phyloP scores from a whole-genome alignment of 352 stramenopile species.

The Phytophthora multivora region DNA sequence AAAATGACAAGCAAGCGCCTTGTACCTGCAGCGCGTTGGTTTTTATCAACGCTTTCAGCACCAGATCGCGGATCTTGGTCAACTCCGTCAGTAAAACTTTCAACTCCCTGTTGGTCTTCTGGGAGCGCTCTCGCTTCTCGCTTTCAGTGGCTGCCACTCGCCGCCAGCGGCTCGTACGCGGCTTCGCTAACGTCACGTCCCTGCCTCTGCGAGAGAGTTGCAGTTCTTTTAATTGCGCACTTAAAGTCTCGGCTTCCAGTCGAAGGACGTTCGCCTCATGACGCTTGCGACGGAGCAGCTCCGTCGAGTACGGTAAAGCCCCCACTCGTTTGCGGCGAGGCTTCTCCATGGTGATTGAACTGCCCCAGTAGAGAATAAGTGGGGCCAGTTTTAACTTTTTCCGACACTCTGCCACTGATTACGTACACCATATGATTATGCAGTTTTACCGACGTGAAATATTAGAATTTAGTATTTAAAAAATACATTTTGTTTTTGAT shows the following conservation, averaged over 20 bases:
- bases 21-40: constrained; percentile 2
- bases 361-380: no score
- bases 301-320: neutral
- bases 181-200: neutral
- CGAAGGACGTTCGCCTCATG: neutral
- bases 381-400: no score
- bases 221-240: neutral
- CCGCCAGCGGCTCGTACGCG: neutral
- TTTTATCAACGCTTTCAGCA: constrained; percentile 8
- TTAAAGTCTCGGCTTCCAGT: neutral
- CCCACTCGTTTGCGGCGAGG: neutral
- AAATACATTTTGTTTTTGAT: no score
- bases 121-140: constrained; percentile 1
- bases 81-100: constrained; percentile 9
- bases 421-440: no score
- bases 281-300: neutral
- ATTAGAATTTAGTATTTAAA: no score
- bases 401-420: no score
- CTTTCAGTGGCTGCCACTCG: neutral
- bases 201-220: neutral
- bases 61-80: neutral
- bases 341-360: neutral
- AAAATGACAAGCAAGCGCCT: neutral
- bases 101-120: constrained; percentile 24
- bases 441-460: no score